Evolutionary conservation across 768 basidiomycete species (phyloP), one percentile per base, ranked within the genome.

Genomic region (Aureoboletus auriporus): DNA sequence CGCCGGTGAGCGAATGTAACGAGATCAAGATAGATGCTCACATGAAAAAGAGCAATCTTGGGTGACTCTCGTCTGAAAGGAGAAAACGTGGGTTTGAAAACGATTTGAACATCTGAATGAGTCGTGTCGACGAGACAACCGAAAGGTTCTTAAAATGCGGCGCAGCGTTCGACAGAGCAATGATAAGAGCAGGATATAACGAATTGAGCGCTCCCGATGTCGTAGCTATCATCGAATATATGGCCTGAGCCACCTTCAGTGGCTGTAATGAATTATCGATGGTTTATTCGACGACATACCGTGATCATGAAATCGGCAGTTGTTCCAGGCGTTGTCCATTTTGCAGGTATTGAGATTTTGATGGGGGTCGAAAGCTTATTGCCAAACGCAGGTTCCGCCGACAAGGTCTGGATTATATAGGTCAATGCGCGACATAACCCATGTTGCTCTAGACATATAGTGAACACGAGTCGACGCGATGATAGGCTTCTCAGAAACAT

Each of bases 61-160:
- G 96, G 62, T 97, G 93, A 7, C 94, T 92, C 67, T 97, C 96
- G 53, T 98, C 96, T 3, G 89, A 84, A 16, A 99, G 70, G 30
- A 98, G 71, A 67, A 97, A 97, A 3, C 83, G 71, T 0, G 96
- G 90, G 50, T 86, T 90, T 6, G 92, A 85, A 63, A 99, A 95
- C 0, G 95, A 91, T 27, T 79, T 84, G 69, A 96, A 92, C 6
- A 98, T 77, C 66, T 96, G 93, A 31, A 94, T 64, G 7, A 99
- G 75, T 14, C 89, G 78, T 6, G 89, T 86, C 4, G 93, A 87
- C 11, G 92, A 83, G 29, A 84, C 82, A 41, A 93, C 80, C 35
- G 84, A 83, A 17, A 96, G 73, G 54, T 87, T 79, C 66, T 83
- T 85, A 57, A 96, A 79, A 66, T 89, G 84, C 0, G 95, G 93